Evolutionary conservation across 2,329 filamentous ascomycete species (phyloP).

Genomic region (Colletotrichum somersetense): DNA sequence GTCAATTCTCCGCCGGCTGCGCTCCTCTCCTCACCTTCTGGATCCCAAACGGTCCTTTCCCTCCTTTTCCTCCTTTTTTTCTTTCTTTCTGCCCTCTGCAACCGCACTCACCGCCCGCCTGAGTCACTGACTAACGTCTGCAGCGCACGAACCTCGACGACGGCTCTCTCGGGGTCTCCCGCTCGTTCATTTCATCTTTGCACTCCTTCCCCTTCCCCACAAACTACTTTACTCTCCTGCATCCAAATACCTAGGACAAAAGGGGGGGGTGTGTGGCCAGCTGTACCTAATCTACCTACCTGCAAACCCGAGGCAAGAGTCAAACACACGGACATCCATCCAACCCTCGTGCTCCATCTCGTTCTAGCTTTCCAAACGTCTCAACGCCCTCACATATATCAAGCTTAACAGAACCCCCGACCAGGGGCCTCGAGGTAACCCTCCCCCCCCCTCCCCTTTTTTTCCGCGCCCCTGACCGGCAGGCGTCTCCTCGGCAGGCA

Average conservation of each 20-base stretch:
- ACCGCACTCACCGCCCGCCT: constrained; percentile 22
- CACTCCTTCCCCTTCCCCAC: not conserved
- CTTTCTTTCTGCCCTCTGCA: constrained; percentile 20
- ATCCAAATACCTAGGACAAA: not conserved
- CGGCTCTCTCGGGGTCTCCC: not conserved
- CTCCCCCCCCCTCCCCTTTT: not conserved
- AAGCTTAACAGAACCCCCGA: constrained; percentile 38
- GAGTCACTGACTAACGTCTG: not conserved
- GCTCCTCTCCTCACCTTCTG: not conserved
- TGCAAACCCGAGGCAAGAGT: constrained; percentile 6
- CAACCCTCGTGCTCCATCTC: not conserved
- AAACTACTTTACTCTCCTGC: constrained; percentile 15
- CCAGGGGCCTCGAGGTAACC: constrained; percentile 20
- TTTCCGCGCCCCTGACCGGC: not conserved
- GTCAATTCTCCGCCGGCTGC: not conserved
- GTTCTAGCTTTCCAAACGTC: constrained; percentile 8
- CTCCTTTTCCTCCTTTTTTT: not conserved
- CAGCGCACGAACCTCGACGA: constrained; percentile 23
- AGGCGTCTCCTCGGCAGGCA: not conserved
- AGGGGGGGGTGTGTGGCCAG: not conserved
- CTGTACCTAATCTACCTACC: not conserved
- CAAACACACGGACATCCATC: constrained; percentile 3
- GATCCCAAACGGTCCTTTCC: not conserved
- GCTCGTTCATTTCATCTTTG: not conserved
- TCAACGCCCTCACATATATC: constrained; percentile 5